A percentile compares a stretch with the other conserved stretches of the same genome.
phyloP scores from a whole-genome alignment of 192 early-diverging fungal species.

The Entomortierella parvispora region DNA sequence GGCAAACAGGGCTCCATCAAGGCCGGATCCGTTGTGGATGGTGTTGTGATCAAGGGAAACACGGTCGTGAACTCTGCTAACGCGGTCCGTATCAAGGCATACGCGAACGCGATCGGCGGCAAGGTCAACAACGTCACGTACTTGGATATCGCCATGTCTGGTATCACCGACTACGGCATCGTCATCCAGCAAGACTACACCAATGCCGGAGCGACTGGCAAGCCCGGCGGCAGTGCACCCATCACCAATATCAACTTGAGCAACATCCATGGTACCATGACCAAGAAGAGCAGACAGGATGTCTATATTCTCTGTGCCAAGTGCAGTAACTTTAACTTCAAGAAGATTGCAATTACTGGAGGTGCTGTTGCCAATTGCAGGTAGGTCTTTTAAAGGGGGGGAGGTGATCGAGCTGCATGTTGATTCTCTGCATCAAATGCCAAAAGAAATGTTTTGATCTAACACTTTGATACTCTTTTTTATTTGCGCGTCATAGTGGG shows the following conservation, averaged over 20 bases:
- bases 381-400: slow-evolving; percentile 18
- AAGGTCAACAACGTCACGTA: slow-evolving; percentile 59
- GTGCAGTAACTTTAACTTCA: slow-evolving; percentile 48
- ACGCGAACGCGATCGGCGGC: slow-evolving; percentile 51
- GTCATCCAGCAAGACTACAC: slow-evolving; percentile 60
- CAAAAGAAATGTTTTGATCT: not conserved
- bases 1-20: slow-evolving; percentile 57
- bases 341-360: slow-evolving; percentile 45
- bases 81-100: slow-evolving; percentile 64
- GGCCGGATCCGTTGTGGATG: slow-evolving; percentile 40
- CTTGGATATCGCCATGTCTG: slow-evolving; percentile 47
- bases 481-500: slow-evolving; percentile 13
- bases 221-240: slow-evolving; percentile 39
- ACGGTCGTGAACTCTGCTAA: slow-evolving; percentile 48
- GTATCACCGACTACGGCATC: slow-evolving; percentile 50
- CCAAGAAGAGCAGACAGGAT: slow-evolving; percentile 16
- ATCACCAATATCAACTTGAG: slow-evolving; percentile 54
- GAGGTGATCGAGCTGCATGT: not conserved
- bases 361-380: slow-evolving; percentile 17
- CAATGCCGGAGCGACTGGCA: slow-evolving; percentile 50
- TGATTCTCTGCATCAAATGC: not conserved
- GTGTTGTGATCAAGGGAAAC: slow-evolving; percentile 43
- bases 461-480: slow-evolving; percentile 6
- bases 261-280: slow-evolving; percentile 52
- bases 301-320: slow-evolving; percentile 49